Conservation (phyloP, 345 rosid genomes). For the Corchorus olitorius region DNA sequence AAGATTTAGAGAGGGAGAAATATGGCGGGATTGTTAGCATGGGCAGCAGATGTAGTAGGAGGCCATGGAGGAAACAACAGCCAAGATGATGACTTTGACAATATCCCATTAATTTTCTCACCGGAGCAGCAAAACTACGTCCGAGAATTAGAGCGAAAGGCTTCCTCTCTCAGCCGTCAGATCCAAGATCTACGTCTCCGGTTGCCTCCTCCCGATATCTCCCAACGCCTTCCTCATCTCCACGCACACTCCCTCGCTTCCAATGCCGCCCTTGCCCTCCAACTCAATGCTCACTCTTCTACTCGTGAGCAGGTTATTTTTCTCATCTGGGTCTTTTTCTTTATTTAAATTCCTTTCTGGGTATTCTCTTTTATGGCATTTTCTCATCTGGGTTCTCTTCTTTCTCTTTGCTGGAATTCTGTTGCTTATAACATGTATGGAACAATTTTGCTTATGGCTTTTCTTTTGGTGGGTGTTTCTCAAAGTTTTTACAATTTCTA, state of each 20-base stretch:
- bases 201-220: conserved; percentile 83
- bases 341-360: background rate
- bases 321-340: too few species aligned
- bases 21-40: conserved; percentile 87
- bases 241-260: conserved; percentile 94
- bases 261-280: conserved; percentile 86
- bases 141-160: conserved; percentile 67
- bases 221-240: conserved; percentile 90
- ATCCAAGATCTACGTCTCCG: conserved; percentile 86
- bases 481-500: background rate
- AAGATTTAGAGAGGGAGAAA: background rate
- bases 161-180: conserved; percentile 68
- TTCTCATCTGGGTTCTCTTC: background rate
- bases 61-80: conserved; percentile 45
- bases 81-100: conserved; percentile 39
- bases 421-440: background rate
- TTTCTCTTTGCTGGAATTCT: background rate
- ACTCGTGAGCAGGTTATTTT: conserved; percentile 77
- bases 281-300: conserved; percentile 89
- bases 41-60: conserved; percentile 96
- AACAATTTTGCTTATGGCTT: background rate
- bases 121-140: conserved; percentile 72
- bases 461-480: background rate
- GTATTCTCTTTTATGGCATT: background rate
- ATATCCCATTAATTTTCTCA: conserved; percentile 55